phyloP scores from a whole-genome alignment of 169 alveolate species.

The Pseudocohnilembus persalinus region DNA sequence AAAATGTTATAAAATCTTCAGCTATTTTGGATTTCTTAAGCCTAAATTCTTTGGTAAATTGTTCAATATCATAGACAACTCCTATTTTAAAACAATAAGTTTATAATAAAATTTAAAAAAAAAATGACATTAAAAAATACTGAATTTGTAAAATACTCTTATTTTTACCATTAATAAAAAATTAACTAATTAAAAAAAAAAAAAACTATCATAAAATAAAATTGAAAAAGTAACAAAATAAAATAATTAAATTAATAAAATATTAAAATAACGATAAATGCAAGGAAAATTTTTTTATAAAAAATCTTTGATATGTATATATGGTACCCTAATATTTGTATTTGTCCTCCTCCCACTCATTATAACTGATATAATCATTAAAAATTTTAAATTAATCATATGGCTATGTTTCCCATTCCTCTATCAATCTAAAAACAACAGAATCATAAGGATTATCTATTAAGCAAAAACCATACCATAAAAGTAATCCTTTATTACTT shows the following conservation, averaged over 20 bases:
- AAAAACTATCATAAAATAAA: no score
- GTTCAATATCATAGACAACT: background rate
- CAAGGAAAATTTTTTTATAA: no score
- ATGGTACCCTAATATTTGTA: background rate
- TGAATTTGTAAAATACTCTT: no score
- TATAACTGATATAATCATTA: conserved; percentile 1
- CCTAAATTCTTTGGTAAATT: conserved; percentile 20
- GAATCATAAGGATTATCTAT: conserved; percentile 22
- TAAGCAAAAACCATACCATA: conserved; percentile 26
- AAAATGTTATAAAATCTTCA: conserved; percentile 11
- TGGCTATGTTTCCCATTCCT: background rate
- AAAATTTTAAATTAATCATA: background rate
- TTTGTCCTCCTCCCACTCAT: conserved; percentile 7
- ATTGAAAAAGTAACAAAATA: no score
- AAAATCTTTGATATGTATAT: background rate
- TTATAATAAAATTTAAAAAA: no score
- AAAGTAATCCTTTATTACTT: conserved; percentile 13
- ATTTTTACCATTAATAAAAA: no score
- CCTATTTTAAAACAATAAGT: background rate
- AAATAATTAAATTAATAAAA: no score
- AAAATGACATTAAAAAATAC: no score
- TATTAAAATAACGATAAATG: no score
- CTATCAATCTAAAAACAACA: conserved; percentile 3
- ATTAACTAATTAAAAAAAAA: no score
- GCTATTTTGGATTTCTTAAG: conserved; percentile 6